Evolutionary conservation across 2,329 filamentous ascomycete species (phyloP).

Genomic region (Arthrocladium fulminans): DNA sequence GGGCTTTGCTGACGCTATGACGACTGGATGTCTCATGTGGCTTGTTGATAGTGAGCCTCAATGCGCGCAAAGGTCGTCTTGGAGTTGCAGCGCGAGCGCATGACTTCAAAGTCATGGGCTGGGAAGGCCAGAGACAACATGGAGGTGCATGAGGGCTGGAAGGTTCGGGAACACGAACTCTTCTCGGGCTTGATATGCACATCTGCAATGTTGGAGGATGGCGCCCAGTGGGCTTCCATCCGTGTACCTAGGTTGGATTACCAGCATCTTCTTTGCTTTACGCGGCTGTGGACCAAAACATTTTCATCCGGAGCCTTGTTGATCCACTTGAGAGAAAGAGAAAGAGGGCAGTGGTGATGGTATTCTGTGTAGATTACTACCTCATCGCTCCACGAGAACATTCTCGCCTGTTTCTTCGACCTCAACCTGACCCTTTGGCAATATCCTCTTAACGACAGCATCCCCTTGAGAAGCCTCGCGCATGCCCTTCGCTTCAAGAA

Average conservation of each 20-base stretch:
- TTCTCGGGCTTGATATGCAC: too few species aligned
- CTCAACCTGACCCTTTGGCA: not conserved
- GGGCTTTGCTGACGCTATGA: not conserved
- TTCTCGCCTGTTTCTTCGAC: constrained; percentile 5
- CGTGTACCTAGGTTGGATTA: too few species aligned
- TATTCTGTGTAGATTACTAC: not conserved
- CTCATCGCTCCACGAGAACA: constrained; percentile 1
- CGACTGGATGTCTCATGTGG: not conserved
- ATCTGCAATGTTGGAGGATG: too few species aligned
- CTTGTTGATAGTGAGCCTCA: too few species aligned
- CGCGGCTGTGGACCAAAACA: not conserved
- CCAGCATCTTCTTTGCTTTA: not conserved
- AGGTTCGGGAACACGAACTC: too few species aligned
- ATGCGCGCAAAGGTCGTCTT: too few species aligned
- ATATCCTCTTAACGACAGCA: not conserved
- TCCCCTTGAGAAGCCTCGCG: not conserved
- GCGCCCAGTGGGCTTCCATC: too few species aligned
- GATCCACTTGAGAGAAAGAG: not conserved
- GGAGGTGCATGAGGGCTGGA: too few species aligned
- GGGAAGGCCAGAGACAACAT: too few species aligned
- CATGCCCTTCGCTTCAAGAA: not conserved
- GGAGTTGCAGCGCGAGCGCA: too few species aligned
- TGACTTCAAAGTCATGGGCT: too few species aligned
- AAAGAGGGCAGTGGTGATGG: too few species aligned
- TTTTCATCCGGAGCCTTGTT: not conserved